Base-by-base conservation (phyloP, 768 basidiomycete species). In the Leccinum olivaceopallidum region DNA sequence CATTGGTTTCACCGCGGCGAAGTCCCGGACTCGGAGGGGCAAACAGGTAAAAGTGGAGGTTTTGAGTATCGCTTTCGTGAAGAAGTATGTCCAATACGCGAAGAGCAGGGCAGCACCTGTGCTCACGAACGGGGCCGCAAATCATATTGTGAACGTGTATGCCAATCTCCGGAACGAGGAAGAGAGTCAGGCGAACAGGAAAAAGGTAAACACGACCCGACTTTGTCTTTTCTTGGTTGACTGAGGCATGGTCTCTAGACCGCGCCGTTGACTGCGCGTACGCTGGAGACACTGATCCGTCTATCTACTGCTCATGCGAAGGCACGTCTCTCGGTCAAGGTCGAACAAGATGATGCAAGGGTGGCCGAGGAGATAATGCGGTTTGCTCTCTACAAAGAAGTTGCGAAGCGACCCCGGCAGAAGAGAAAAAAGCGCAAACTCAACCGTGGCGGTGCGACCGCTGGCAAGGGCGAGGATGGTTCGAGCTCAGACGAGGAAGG, bases 251-350 rank as follows among this genome's bases (percentile, higher is more conserved):
- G 59, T 37, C 16, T 56, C 56, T 67, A 98, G 96, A 99, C 97
- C 5, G 92, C 96, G 5, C 97, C 97, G 10, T 78, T 99, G 67
- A 99, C 97, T 3, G 96, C 97, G 20, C 95, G 97, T 83, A 97
- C 97, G 4, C 86, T 99, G 60, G 97, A 99, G 76, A 99, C 97
- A 0, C 83, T 99, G 53, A 99, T 99, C 74, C 97, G 97, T 80
- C 84, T 99, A 9, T 87, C 97, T 5, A 99, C 96, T 18, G 97
- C 97, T 1, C 97, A 99, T 75, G 97, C 97, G 50, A 99, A 99
- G 75, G 87, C 94, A 16, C 88, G 96, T 20, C 81, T 99, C 9
- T 95, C 95, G 8, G 60, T 84, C 49, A 90, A 90, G 65, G 92
- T 99, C 12, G 87, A 92, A 68, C 84, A 89, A 70, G 77, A 79